Evolutionary conservation across 2,329 filamentous ascomycete species (phyloP), one percentile per base, ranked within the genome.

Genomic region (Colletotrichum melonis): DNA sequence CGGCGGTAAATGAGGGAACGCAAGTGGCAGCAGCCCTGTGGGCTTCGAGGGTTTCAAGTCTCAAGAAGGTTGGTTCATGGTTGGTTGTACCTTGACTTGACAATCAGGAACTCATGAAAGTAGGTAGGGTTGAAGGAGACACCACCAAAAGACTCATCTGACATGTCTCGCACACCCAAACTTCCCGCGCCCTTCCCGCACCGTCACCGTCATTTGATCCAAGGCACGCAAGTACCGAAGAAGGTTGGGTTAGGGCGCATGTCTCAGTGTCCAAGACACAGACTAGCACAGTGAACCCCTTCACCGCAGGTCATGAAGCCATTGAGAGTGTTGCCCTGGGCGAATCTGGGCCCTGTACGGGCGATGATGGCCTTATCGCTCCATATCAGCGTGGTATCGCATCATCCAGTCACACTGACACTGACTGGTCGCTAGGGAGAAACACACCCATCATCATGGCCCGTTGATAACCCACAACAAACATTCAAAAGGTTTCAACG

Each of bases 171-270:
- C 49, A 62, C 71, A 62, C 60, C 71, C 62, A 73, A 65, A 62
- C 67, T 16, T 71, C 62, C 71, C 71, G 71, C 56, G 35, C 28
- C 56, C 49, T 52, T 63, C 60, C 71, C 71, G 70, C 60, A 65
- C 30, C 67, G 67, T 71, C 71, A 66, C 67, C 71, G 71, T 73
- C 71, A 70, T 70, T 73, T 73, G 71, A 71, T 66, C 67, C 67
- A 52, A 57, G 42, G 55, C 67, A 6, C 56, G 28, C 67, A 57
- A 73, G 60, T 56, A 30, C 46, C 70, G 52, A 49, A 49, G 42
- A 22, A 19, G 19, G 42, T 49, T 49, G 70, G 59, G 55, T 55
- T 24, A 56, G 55, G 60, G 67, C 67, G 67, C 28, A 73, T 73
- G 70, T 73, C 70, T 73, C 60, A 63, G 32, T 71, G 35, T 73